These are phyloP conservation scores for Trichosporon sp. DNA, from an alignment of 1,284 basidiomycete species.

Conservation along the genomic window DNA sequence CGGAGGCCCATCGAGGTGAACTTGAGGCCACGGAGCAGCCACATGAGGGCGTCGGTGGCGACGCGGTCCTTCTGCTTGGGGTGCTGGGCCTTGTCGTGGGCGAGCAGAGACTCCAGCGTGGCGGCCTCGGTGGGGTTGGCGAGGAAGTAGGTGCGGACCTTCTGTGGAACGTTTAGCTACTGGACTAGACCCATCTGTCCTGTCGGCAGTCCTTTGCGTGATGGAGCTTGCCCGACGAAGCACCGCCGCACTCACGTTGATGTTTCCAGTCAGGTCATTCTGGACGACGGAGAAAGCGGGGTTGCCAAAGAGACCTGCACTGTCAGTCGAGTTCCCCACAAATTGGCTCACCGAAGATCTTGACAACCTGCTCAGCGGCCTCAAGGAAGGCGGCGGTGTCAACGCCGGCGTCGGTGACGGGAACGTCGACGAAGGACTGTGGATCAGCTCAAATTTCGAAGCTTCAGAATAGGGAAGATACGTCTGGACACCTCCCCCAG, in stretches of 20 bases:
- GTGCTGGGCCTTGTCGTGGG: constrained; percentile 64
- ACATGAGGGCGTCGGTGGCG: constrained; percentile 85
- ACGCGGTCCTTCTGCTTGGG: constrained; percentile 48
- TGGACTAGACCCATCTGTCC: too few species aligned
- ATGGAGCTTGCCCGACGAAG: background rate
- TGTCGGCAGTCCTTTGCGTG: too few species aligned
- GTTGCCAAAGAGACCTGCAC: constrained; percentile 77
- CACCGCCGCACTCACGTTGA: constrained; percentile 59
- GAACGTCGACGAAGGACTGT: constrained; percentile 81
- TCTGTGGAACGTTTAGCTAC: constrained; percentile 56
- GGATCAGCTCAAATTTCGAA: background rate
- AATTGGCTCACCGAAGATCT: constrained; percentile 84
- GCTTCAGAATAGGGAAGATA: too few species aligned
- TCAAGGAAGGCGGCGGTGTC: constrained; percentile 84
- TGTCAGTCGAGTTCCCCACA: constrained; percentile 6
- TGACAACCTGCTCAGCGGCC: constrained; percentile 82
- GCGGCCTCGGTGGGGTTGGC: constrained; percentile 61
- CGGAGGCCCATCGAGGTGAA: constrained; percentile 87
- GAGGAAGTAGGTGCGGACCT: constrained; percentile 78
- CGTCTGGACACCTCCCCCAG: too few species aligned
- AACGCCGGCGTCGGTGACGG: constrained; percentile 78
- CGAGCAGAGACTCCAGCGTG: constrained; percentile 80
- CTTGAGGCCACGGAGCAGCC: constrained; percentile 82
- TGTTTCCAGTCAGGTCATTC: constrained; percentile 87
- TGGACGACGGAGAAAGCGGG: constrained; percentile 81